Conservation (phyloP, 768 basidiomycete genomes). For the Russula foetens region DNA sequence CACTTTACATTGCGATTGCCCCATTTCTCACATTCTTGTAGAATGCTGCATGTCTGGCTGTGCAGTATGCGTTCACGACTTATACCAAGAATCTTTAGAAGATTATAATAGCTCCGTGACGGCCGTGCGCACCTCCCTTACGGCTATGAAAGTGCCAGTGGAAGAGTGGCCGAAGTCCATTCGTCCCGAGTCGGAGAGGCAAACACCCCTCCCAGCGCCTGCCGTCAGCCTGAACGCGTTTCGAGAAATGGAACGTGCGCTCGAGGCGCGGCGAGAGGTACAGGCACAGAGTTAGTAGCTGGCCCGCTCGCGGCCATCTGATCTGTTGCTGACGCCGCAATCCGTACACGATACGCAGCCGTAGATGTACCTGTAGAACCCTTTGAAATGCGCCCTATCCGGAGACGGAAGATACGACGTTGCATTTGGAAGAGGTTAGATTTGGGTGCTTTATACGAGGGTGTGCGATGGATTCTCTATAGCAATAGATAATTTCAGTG, state of each 20-base stretch:
- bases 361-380: background rate
- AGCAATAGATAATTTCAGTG: constrained; percentile 31
- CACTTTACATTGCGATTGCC: background rate
- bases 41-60: constrained; percentile 97
- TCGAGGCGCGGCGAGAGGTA: constrained; percentile 39
- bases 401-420: background rate
- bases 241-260: constrained; percentile 56
- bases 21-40: constrained; percentile 24
- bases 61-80: constrained; percentile 84
- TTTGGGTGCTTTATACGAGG: constrained; percentile 32
- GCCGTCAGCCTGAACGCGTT: constrained; percentile 51
- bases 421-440: constrained; percentile 3
- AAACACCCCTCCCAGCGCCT: constrained; percentile 20
- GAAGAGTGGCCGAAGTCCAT: constrained; percentile 59
- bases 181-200: constrained; percentile 21
- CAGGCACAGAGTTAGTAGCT: constrained; percentile 14
- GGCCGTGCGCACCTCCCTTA: constrained; percentile 43
- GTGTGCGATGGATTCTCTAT: constrained; percentile 43
- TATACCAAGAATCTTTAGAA: constrained; percentile 68
- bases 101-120: constrained; percentile 51
- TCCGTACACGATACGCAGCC: background rate
- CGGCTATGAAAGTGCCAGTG: constrained; percentile 40
- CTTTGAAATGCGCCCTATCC: too few relatives aligned
- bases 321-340: constrained; percentile 10
- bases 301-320: background rate